Conservation (phyloP, 2,329 filamentous ascomycete species). For the Fusarium sacchari region DNA sequence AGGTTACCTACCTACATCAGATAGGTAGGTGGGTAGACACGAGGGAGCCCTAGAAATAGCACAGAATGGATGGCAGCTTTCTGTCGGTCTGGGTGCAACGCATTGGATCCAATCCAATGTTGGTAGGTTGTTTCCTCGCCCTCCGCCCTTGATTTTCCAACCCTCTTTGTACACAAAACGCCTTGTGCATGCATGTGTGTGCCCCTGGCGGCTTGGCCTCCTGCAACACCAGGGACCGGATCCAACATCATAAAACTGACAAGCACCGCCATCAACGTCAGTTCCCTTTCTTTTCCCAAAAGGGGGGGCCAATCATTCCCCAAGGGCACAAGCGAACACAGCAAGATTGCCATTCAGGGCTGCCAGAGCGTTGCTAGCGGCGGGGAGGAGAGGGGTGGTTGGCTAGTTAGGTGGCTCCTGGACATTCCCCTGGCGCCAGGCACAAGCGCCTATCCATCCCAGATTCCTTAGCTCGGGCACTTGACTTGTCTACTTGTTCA, state of each 20-base stretch:
- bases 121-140: background rate
- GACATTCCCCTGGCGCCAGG: conserved; percentile 22
- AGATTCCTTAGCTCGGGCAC: background rate
- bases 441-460: conserved; percentile 15
- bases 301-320: conserved; percentile 36
- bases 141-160: background rate
- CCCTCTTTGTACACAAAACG: conserved; percentile 1
- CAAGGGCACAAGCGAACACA: background rate
- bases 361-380: conserved; percentile 22
- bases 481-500: background rate
- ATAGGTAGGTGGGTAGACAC: background rate
- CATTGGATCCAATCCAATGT: background rate
- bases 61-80: background rate
- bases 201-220: conserved; percentile 12
- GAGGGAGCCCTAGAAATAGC: background rate
- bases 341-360: conserved; percentile 24
- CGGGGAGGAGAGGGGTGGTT: background rate
- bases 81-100: background rate
- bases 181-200: background rate
- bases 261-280: conserved; percentile 21
- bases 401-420: conserved; percentile 18
- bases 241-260: conserved; percentile 28
- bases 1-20: no score
- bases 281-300: conserved; percentile 7
- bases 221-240: conserved; percentile 6